Percentiles rank a stretch among this genome's conserved stretches.
phyloP scores from a whole-genome alignment of 345 rosid species.

The Camelina hispida region DNA sequence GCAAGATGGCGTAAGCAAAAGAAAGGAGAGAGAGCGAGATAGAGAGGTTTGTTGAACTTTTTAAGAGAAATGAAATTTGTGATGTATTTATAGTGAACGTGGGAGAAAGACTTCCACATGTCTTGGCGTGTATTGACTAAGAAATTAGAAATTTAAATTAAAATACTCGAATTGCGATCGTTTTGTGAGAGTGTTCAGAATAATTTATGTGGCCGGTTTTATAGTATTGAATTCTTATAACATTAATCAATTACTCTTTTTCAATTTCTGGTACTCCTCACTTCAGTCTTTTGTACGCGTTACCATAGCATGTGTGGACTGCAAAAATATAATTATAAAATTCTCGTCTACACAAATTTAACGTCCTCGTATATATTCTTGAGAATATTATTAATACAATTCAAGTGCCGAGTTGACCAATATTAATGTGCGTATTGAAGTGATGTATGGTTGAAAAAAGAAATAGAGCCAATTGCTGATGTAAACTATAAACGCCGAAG shows the following conservation, averaged over 20 bases:
- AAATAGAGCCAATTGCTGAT: not conserved
- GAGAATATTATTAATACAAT: not conserved
- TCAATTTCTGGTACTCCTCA: not conserved
- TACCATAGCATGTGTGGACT: conserved; percentile 32
- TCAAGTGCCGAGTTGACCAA: conserved; percentile 5
- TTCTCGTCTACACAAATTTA: conserved; percentile 3
- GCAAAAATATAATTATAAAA: not conserved
- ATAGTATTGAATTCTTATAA: not conserved
- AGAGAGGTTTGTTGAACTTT: conserved; percentile 3
- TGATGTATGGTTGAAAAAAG: not conserved
- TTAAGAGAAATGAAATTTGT: conserved; percentile 12
- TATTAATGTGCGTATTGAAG: conserved; percentile 6
- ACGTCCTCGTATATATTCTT: conserved; percentile 13
- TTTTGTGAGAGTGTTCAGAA: conserved; percentile 20
- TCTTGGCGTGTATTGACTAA: conserved; percentile 45
- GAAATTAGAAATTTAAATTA: not conserved
- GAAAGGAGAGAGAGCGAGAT: not conserved
- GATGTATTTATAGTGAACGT: conserved; percentile 23
- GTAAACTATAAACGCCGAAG: not conserved
- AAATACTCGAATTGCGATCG: conserved; percentile 34
- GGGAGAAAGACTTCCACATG: conserved; percentile 24
- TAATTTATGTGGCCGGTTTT: conserved; percentile 37
- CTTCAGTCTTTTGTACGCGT: conserved; percentile 44
- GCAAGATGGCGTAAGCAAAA: not conserved
- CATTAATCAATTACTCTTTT: not conserved